A percentile compares a stretch with the other conserved stretches of the same genome.
Evolutionary conservation across 2,329 filamentous ascomycete species (phyloP).

Genomic region (Dissoconium aciculare): DNA sequence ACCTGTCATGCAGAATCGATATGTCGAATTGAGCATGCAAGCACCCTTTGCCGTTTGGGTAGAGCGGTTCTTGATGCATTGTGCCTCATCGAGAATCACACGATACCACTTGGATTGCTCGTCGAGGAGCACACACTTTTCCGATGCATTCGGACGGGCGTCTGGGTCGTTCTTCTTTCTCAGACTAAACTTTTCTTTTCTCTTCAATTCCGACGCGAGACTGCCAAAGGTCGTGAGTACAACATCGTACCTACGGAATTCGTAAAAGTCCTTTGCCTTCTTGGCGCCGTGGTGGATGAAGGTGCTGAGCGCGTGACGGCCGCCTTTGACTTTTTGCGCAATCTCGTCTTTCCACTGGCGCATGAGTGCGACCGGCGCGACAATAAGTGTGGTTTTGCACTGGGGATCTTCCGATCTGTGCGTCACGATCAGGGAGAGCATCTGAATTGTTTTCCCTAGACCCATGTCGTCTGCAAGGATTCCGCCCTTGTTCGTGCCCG

Average conservation of each 20-base stretch:
- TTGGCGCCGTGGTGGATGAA: conserved; percentile 51
- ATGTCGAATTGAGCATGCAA: conserved; percentile 41
- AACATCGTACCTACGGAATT: conserved; percentile 53
- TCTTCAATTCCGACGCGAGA: conserved; percentile 51
- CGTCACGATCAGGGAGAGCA: conserved; percentile 59
- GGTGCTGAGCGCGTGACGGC: conserved; percentile 44
- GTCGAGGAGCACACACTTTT: conserved; percentile 31
- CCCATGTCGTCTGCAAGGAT: conserved; percentile 75
- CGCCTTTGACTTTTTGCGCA: conserved; percentile 46
- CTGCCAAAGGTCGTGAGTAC: conserved; percentile 70
- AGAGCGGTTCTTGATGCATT: conserved; percentile 62
- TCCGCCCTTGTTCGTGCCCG: conserved; percentile 55
- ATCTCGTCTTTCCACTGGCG: conserved; percentile 79
- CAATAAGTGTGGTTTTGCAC: conserved; percentile 62
- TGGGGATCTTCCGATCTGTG: conserved; percentile 45
- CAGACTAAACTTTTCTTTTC: conserved; percentile 38
- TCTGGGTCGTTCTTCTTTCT: conserved; percentile 34
- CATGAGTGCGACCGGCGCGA: conserved; percentile 66
- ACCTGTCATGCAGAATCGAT: conserved; percentile 62
- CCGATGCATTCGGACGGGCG: conserved; percentile 20
- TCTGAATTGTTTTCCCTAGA: conserved; percentile 70
- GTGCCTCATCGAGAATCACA: conserved; percentile 64
- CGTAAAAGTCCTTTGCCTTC: conserved; percentile 44
- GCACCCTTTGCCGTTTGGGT: conserved; percentile 49
- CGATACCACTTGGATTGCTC: conserved; percentile 45